These are phyloP conservation scores for Fusarium secorum DNA, from an alignment of 2,329 filamentous ascomycete species.

Conservation along the genomic window DNA sequence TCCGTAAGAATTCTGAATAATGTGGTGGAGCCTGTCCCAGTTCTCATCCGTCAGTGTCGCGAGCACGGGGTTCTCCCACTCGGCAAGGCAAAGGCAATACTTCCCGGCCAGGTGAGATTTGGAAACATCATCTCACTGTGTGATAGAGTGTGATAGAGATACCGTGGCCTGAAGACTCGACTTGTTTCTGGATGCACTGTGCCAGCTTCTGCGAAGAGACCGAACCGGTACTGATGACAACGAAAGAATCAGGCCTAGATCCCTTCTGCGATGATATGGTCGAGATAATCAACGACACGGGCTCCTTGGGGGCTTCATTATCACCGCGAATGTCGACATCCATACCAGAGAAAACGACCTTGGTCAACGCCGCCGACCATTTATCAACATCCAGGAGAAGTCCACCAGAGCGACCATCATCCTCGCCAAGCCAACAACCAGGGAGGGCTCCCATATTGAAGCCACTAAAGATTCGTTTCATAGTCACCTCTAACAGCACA, in stretches of 20 bases:
- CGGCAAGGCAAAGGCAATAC: background rate
- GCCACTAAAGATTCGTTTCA: background rate
- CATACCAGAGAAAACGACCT: background rate
- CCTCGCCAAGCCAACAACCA: slow-evolving; percentile 1
- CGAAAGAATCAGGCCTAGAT: background rate
- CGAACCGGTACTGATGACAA: background rate
- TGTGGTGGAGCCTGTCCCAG: background rate
- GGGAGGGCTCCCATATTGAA: background rate
- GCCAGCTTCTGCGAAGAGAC: background rate
- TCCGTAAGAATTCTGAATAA: background rate
- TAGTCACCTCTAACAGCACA: background rate
- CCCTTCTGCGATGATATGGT: background rate
- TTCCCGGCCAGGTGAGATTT: background rate
- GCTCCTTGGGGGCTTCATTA: background rate
- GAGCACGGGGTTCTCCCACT: background rate
- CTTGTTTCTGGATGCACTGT: background rate
- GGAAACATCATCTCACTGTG: background rate
- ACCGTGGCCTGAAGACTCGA: background rate
- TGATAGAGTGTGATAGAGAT: background rate
- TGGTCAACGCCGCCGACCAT: background rate
- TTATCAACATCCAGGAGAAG: background rate
- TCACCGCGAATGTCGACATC: background rate
- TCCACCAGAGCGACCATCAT: background rate
- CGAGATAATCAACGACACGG: background rate
- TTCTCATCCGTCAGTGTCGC: background rate